Evolutionary conservation across 2,329 filamentous ascomycete species (phyloP), one percentile per base, ranked within the genome.

Genomic region (Fusarium sp.): DNA sequence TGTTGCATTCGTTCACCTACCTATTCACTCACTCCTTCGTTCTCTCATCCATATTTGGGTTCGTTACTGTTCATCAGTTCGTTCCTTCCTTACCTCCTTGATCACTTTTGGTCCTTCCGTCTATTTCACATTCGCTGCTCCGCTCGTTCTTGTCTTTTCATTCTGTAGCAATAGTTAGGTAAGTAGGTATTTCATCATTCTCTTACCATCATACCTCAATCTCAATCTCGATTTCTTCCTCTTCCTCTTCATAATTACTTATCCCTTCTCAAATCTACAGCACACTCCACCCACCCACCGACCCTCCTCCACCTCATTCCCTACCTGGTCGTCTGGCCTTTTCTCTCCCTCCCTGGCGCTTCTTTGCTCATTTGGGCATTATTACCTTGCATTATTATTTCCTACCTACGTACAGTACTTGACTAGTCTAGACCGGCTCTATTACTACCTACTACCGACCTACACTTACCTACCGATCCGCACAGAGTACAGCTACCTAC

Each of bases 261-360:
- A n/a, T n/a, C n/a, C n/a, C n/a, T n/a, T n/a, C n/a, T n/a, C n/a
- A n/a, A n/a, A n/a, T n/a, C n/a, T n/a, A n/a, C n/a, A n/a, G n/a
- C n/a, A n/a, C n/a, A n/a, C n/a, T n/a, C n/a, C n/a, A n/a, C n/a
- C n/a, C n/a, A n/a, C 60, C 57, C 61, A 71, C 65, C 62, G 58
- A 69, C 69, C 63, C 64, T 72, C 69, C 69, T 73, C 69, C 67
- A 69, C 72, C 67, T 71, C 75, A 76, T 75, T 78, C 74, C 75
- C 72, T 72, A 72, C 73, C 72, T 54, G 69, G 72, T 71, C 71
- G 40, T 57, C 74, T 69, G 71, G 73, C 69, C 67, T 73, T 70
- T 69, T 75, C 76, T 70, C 72, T 74, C 45, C 44, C 70, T 71
- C 67, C 74, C 76, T 77, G 77, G 77, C 76, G 77, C 75, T 74